Evolutionary conservation across 2,329 filamentous ascomycete genomes (phyloP), one percentile per base, ranked within the genome.

Genomic region (Xylaria sp.): DNA sequence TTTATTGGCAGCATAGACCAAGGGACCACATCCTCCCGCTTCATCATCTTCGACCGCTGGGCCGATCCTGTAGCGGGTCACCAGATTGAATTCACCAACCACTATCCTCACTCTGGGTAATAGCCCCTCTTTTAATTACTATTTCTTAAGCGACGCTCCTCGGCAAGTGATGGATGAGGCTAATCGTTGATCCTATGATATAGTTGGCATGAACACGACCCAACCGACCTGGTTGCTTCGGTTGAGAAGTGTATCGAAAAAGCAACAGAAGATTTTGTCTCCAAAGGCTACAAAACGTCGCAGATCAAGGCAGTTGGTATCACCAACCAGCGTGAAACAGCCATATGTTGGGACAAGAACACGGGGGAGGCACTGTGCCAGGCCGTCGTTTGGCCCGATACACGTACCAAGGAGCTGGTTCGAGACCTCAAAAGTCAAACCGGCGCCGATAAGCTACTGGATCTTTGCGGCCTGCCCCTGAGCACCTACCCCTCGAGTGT

Each of bases 121-220:
- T 27, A 63, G 56, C 34, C 55, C 32, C 54, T 34, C 51, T 55
- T 34, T 24, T 24, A 53, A 24, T 24, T 27, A 2, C 47, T 27
- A 4, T 42, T 54, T 34, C 11, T 7, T 11, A 2, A 3, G 3
- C 54, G 59, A 51, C n/a, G 50, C 47, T 48, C 42, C 34, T 42
- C 9, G 19, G 36, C 19, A 14, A 32, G 12, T 6, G 8, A 54
- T 42, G 64, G 55, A 58, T 58, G 57, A 21, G 45, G 65, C 67
- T 71, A 65, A 71, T 64, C 27, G 11, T 45, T 24, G 14, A 64
- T 62, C 54, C 51, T 36, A 34, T 57, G 48, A 61, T 50, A 21
- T 64, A 95, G 93, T 80, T 97, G 93, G 93, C 93, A 97, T 79
- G 94, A 97, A 79, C 93, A 97, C 77, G 91, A 97, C 75, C 93